These are phyloP conservation scores for Phyllosticta citrichinensis DNA, from an alignment of 2,329 filamentous ascomycete species.

Conservation along the genomic window DNA sequence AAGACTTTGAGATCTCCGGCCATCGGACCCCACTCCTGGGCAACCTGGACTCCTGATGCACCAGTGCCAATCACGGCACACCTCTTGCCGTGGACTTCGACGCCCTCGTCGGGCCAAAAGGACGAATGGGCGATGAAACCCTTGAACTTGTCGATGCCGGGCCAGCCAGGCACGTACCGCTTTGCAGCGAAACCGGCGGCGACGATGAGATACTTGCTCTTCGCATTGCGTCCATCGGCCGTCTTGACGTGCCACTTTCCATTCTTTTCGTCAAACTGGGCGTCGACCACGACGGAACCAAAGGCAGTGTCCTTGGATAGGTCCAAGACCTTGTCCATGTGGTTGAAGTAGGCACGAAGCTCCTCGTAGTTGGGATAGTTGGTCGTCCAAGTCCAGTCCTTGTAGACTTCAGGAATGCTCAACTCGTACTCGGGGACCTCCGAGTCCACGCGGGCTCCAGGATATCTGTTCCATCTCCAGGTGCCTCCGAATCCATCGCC, in stretches of 20 bases:
- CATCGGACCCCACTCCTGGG: conserved; percentile 44
- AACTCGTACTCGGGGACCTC: conserved; percentile 39
- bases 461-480: conserved; percentile 37
- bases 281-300: conserved; percentile 44
- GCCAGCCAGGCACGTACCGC: conserved; percentile 50
- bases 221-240: conserved; percentile 41
- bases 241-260: conserved; percentile 44
- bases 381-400: conserved; percentile 44
- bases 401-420: conserved; percentile 38
- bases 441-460: conserved; percentile 37
- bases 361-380: conserved; percentile 45
- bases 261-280: conserved; percentile 38
- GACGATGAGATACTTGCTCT: conserved; percentile 42
- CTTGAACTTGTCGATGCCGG: conserved; percentile 49
- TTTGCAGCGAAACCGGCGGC: conserved; percentile 50
- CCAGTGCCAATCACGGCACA: conserved; percentile 57
- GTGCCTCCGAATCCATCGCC: conserved; percentile 32
- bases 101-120: conserved; percentile 46
- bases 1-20: conserved; percentile 42
- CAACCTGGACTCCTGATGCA: conserved; percentile 53
- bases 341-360: conserved; percentile 48
- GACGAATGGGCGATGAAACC: conserved; percentile 49
- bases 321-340: conserved; percentile 45
- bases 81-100: conserved; percentile 48
- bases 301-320: conserved; percentile 49